Evolutionary conservation across 495 filamentous ascomycete species (phyloP), one percentile per base, ranked within the genome.

Genomic region (Penicillium riverlandense): DNA sequence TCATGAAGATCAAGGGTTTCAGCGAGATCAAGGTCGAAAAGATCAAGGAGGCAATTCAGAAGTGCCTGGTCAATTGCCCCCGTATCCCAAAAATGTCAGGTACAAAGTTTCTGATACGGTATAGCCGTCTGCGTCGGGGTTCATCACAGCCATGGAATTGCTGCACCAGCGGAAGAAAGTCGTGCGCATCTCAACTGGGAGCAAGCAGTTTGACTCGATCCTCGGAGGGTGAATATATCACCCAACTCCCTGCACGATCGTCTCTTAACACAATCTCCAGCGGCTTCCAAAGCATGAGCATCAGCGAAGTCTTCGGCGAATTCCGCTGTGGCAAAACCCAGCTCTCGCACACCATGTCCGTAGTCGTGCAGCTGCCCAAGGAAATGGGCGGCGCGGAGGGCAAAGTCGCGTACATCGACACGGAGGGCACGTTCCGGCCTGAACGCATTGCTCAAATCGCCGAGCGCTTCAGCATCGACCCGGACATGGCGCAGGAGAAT

Each of bases 11-110:
- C 58, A 86, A 85, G 57, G 85, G 85, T 7, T 88, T 89, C 63
- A 87, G 83, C 43, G 86, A 90, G 55, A 72, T 82, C 54, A 89
- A 88, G 61, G 86, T 88, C 10, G 86, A 88, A 45, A 89, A 88
- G 57, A 71, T 90, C 58, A 89, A 88, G 55, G 85, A 89, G 50
- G 85, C 85, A 14, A 75, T 83, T 33, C 69, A 74, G 46, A 90
- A 90, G 54, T 82, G 82, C 46, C 67, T 82, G 54, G 84, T 86
- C 1, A 63, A 28, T 61, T 11, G 30, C 7, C n/a, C 8, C 8
- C 9, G 6, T 15, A 35, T 14, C 30, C 4, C 28, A 8, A 38
- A 27, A 7, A 8, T 16, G 28, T 2, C 22, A 22, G 4, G 4
- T n/a, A 39, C 41, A 40, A 41, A 35, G 14, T 11, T 7, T 13